phyloP scores from a whole-genome alignment of 345 rosid genomes.

The Iberis pinnata region DNA sequence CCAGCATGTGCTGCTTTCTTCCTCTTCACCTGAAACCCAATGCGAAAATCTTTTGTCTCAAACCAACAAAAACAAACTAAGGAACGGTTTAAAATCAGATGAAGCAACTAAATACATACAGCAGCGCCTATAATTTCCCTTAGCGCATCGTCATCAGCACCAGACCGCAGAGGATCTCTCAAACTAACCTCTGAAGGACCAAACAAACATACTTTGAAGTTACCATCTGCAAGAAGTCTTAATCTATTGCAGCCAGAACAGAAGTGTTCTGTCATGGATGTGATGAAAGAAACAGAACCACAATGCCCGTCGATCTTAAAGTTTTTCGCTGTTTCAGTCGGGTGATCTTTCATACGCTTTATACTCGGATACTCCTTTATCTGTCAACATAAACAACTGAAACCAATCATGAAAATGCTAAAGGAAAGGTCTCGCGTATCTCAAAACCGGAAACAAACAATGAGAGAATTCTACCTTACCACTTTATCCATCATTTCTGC shows the following conservation, averaged over 20 bases:
- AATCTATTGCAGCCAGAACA: constrained; percentile 97
- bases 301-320: constrained; percentile 70
- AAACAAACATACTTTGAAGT: constrained; percentile 97
- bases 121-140: constrained; percentile 84
- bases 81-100: not conserved
- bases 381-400: constrained; percentile 37
- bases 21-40: constrained; percentile 54
- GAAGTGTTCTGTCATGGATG: constrained; percentile 96
- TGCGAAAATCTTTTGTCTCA: not conserved
- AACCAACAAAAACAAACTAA: constrained; percentile 6
- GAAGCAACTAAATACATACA: constrained; percentile 39
- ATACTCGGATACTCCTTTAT: constrained; percentile 40
- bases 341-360: constrained; percentile 69
- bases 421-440: constrained; percentile 7
- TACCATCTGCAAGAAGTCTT: constrained; percentile 95
- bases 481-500: constrained; percentile 79
- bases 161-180: constrained; percentile 81
- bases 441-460: constrained; percentile 16
- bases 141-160: constrained; percentile 60
- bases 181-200: constrained; percentile 97
- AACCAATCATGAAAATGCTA: constrained; percentile 12
- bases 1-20: constrained; percentile 79
- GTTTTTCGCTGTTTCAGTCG: constrained; percentile 86
- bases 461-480: constrained; percentile 67
- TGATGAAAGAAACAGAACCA: constrained; percentile 87